Evolutionary conservation across 441 rosid genomes (phyloP).

Genomic region (Macaranga tanarius): DNA sequence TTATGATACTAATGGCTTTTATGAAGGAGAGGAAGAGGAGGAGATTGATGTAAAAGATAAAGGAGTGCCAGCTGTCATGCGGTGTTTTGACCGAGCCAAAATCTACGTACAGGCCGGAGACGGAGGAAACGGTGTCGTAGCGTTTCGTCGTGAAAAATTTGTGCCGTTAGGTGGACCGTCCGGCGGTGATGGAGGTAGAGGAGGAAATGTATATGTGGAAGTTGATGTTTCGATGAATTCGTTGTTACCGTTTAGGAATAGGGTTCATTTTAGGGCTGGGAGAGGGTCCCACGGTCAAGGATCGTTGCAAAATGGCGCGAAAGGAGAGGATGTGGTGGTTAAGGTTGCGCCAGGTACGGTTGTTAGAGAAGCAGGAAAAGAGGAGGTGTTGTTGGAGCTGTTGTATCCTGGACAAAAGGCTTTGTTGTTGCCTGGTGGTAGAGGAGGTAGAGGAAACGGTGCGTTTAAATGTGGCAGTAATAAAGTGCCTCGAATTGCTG

Average conservation of each 20-base stretch:
- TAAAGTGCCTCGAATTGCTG: constrained; percentile 87
- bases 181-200: constrained; percentile 95
- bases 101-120: constrained; percentile 74
- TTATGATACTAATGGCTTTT: background rate
- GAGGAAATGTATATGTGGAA: constrained; percentile 77
- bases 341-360: constrained; percentile 91
- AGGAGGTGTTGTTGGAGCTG: constrained; percentile 79
- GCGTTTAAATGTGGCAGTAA: constrained; percentile 79
- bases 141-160: constrained; percentile 80
- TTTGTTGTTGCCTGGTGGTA: constrained; percentile 81
- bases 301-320: constrained; percentile 63
- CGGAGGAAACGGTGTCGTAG: constrained; percentile 90
- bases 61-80: constrained; percentile 88
- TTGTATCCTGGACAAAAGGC: constrained; percentile 76
- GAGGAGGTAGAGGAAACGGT: constrained; percentile 94
- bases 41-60: constrained; percentile 67
- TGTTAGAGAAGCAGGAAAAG: constrained; percentile 60
- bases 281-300: constrained; percentile 84
- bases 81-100: constrained; percentile 87
- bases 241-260: constrained; percentile 69
- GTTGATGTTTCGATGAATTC: constrained; percentile 86
- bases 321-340: constrained; percentile 77
- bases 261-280: constrained; percentile 79
- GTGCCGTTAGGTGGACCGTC: constrained; percentile 93
- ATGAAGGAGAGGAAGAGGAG: constrained; percentile 33